Evolutionary conservation across 306 rosid genomes (phyloP), one percentile per base, ranked within the genome.

Genomic region (Cucumis melo): DNA sequence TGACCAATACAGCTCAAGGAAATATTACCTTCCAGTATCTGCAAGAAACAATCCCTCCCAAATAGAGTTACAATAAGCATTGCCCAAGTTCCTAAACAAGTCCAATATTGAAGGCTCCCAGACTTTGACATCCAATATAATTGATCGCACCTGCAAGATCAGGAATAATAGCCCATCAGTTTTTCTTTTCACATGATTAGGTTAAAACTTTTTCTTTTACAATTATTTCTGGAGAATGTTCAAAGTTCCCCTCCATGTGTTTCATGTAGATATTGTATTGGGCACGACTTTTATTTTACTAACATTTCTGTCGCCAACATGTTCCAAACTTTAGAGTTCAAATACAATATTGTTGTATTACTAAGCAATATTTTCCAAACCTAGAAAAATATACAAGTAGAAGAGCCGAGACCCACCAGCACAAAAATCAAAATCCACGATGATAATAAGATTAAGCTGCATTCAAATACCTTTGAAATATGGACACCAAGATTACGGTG

Each of bases 401-500:
- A 14, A 27, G 48, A 48, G 53, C 24, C 20, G 21, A 27, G 1
- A 71, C 76, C 7, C 59, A 71, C 39, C 21, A 71, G 59, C 39
- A 27, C 76, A 71, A 24, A 71, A 46, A 48, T 24, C 34, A 71
- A 27, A 71, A 71, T 14, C 39, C 59, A 71, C 48, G 16, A 73
- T 17, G 73, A 65, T 41, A 60, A 42, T 61, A 80, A 74, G 57
- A 78, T 51, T 64, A 46, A 55, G 38, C 78, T 79, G 73, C 57
- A 78, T 82, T 55, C 56, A 77, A 50, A 51, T 50, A 94, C 98
- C 97, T 94, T 94, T 57, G 99, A 94, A 82, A 94, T 84, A 83
- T 94, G 99, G 82, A 94, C 99, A 32, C 99, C 99, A 78, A 94
- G 91, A 85, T 94, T 94, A 76, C 99, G 87, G 78, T 94, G 99